Conservation (phyloP, 768 basidiomycete genomes). For the Cyathus striatus region DNA sequence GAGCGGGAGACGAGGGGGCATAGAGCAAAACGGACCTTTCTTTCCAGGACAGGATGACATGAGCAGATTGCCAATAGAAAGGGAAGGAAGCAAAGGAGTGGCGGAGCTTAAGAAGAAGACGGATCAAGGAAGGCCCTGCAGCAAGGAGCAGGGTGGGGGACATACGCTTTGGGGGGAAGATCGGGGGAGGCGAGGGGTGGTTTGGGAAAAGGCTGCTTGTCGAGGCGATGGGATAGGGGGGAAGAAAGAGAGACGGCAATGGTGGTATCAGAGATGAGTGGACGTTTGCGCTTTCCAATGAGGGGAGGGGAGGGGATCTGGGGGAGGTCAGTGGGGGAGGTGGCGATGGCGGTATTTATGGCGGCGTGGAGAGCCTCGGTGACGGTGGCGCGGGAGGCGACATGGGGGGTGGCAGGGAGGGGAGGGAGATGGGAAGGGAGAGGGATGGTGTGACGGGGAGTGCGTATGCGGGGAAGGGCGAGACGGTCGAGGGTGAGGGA, state of each 20-base stretch:
- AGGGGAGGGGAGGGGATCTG: too few relatives aligned
- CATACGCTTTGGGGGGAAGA: background rate
- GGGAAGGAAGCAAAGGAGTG: conserved; percentile 5
- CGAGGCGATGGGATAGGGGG: too few relatives aligned
- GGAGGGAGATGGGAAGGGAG: conserved; percentile 6
- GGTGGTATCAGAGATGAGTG: too few relatives aligned
- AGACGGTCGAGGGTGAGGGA: conserved; percentile 41
- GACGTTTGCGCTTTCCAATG: too few relatives aligned
- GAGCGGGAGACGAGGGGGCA: conserved; percentile 1
- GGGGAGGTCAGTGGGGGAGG: too few relatives aligned
- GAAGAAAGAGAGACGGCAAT: conserved; percentile 8
- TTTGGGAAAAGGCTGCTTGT: too few relatives aligned
- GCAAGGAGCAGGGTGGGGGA: background rate
- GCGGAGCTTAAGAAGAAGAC: background rate
- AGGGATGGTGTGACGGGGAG: conserved; percentile 6
- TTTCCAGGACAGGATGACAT: conserved; percentile 94
- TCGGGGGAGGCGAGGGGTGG: background rate
- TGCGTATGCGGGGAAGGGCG: conserved; percentile 14
- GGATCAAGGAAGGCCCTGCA: background rate
- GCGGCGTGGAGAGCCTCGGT: conserved; percentile 32
- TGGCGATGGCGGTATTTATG: too few relatives aligned
- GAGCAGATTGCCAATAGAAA: conserved; percentile 74
- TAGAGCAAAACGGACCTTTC: conserved; percentile 53
- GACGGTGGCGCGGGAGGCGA: conserved; percentile 18
- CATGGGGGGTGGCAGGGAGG: conserved; percentile 10